Evolutionary conservation across 75 land plant genomes (phyloP).

Genomic region (Sequoia sempervirens): DNA sequence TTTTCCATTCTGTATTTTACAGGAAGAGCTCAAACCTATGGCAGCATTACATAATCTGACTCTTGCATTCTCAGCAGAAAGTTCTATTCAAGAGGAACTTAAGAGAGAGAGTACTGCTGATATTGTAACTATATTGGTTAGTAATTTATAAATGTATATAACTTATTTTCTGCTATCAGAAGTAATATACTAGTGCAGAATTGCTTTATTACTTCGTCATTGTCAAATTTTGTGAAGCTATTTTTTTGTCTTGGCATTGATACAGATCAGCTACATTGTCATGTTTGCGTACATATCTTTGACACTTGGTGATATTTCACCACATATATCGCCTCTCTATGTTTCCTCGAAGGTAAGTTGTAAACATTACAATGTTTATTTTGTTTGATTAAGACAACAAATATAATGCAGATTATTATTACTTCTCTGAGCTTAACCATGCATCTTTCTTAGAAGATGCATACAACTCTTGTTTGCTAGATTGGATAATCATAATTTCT

Average conservation of each 20-base stretch:
- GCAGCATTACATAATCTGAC: constrained; percentile 61
- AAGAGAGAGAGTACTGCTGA: constrained; percentile 96
- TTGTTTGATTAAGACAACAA: neutral
- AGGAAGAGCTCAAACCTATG: constrained; percentile 84
- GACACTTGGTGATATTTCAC: constrained; percentile 68
- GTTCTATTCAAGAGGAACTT: constrained; percentile 86
- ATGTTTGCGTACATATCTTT: constrained; percentile 96
- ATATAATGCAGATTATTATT: neutral
- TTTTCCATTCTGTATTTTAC: constrained; percentile 6
- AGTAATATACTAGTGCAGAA: neutral
- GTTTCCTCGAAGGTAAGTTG: constrained; percentile 83
- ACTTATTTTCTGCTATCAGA: neutral
- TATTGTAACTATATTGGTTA: constrained; percentile 76
- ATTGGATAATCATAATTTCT: neutral
- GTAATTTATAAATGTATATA: constrained; percentile 1
- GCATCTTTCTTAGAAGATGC: neutral
- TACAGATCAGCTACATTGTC: constrained; percentile 92
- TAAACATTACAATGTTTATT: neutral
- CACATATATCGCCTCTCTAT: constrained; percentile 60
- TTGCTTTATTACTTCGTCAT: neutral
- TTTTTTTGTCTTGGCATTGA: neutral
- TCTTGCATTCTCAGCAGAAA: constrained; percentile 91
- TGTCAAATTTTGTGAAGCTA: neutral
- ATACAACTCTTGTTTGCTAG: neutral
- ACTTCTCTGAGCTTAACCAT: too few species aligned